Evolutionary conservation across 495 filamentous ascomycete genomes (phyloP).

Genomic region (Annulohypoxylon bovei): DNA sequence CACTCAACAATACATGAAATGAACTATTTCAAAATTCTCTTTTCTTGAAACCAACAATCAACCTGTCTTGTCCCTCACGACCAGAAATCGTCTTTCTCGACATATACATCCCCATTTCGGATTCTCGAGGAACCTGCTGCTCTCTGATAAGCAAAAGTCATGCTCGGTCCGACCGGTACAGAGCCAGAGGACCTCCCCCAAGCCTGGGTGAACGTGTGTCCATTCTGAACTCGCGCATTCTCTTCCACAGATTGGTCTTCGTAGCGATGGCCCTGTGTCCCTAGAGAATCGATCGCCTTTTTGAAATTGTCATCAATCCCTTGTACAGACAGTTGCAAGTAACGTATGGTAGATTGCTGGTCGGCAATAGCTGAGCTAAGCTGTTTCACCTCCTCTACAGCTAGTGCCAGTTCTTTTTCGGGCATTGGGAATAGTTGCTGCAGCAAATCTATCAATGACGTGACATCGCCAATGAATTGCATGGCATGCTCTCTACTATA

Average conservation of each 20-base stretch:
- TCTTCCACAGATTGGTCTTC: neutral
- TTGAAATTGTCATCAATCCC: neutral
- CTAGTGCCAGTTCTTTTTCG: neutral
- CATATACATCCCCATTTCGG: conserved; percentile 13
- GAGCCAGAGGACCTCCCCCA: neutral
- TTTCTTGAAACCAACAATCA: too few species aligned
- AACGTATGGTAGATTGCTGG: neutral
- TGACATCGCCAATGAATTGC: conserved; percentile 1
- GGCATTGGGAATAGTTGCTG: conserved; percentile 7
- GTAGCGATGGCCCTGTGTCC: neutral
- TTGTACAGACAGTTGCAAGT: neutral
- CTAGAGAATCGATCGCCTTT: neutral
- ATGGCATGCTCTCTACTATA: conserved; percentile 5
- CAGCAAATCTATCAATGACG: conserved; percentile 5
- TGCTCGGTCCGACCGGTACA: neutral
- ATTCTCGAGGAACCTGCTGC: neutral
- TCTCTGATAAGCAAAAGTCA: conserved; percentile 8
- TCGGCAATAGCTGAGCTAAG: neutral
- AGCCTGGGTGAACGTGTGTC: neutral
- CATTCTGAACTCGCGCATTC: neutral
- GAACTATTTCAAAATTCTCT: too few species aligned
- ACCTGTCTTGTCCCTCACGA: neutral
- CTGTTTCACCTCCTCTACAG: neutral
- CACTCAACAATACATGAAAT: too few species aligned
- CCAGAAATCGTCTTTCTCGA: conserved; percentile 13